Conservation (phyloP, 345 rosid genomes). For the Gossypium bickii region DNA sequence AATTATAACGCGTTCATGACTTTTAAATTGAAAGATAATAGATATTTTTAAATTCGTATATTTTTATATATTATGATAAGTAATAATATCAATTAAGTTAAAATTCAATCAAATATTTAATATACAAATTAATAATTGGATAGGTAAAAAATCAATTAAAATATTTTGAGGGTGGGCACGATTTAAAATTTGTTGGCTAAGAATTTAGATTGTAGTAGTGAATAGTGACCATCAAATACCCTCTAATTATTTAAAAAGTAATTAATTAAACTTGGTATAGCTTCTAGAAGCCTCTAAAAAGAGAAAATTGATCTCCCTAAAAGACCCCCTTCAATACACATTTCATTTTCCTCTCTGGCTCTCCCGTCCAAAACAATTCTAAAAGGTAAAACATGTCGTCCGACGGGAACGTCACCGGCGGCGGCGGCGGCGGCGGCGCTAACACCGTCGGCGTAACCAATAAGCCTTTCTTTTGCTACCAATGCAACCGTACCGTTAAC, state of each 20-base stretch:
- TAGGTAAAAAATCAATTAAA: no score
- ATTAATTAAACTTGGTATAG: background rate
- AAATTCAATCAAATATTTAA: no score
- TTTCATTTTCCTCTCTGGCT: background rate
- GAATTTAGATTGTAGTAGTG: background rate
- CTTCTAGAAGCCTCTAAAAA: background rate
- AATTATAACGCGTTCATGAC: rapidly evolving
- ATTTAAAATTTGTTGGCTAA: no score
- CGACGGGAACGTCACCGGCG: constrained; percentile 11
- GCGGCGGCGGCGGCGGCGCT: background rate
- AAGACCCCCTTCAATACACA: background rate
- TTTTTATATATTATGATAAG: no score
- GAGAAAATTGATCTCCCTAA: background rate
- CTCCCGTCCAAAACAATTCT: background rate
- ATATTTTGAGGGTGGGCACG: no score
- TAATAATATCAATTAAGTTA: no score
- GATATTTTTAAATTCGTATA: rapidly evolving
- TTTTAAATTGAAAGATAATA: no score
- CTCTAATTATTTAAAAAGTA: background rate
- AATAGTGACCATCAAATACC: background rate
- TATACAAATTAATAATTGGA: no score
- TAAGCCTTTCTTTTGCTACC: constrained; percentile 53
- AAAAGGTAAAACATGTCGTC: constrained; percentile 8
- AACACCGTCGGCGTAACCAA: constrained; percentile 10
- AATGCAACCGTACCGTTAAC: constrained; percentile 54